Evolutionary conservation across 2,329 filamentous ascomycete species (phyloP).

Genomic region (Fusarium sp.): DNA sequence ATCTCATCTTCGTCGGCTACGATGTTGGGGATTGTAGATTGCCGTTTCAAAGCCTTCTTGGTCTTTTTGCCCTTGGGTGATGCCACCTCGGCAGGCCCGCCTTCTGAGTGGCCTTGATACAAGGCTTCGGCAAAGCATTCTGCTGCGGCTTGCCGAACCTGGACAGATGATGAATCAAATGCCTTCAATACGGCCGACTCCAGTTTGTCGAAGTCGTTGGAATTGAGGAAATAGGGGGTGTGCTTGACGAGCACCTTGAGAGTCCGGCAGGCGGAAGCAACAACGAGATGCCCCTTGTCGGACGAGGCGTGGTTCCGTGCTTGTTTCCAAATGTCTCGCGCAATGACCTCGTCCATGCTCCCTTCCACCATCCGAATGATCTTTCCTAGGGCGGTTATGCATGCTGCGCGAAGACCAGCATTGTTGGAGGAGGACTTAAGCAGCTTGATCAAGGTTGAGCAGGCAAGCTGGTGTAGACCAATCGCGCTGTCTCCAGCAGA

Average conservation of each 20-base stretch:
- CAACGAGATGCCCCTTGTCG: slow-evolving; percentile 87
- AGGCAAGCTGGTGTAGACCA: slow-evolving; percentile 81
- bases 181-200: slow-evolving; percentile 86
- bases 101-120: slow-evolving; percentile 76
- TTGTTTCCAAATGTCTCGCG: slow-evolving; percentile 95
- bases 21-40: slow-evolving; percentile 69
- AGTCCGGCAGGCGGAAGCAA: slow-evolving; percentile 83
- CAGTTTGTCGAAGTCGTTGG: slow-evolving; percentile 89
- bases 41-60: slow-evolving; percentile 69
- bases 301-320: slow-evolving; percentile 78
- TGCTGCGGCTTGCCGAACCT: slow-evolving; percentile 86
- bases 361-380: slow-evolving; percentile 79
- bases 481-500: slow-evolving; percentile 95
- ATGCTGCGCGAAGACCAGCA: slow-evolving; percentile 82
- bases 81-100: slow-evolving; percentile 62
- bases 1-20: slow-evolving; percentile 81
- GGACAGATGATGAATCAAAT: slow-evolving; percentile 80
- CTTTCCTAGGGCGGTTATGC: slow-evolving; percentile 81
- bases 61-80: slow-evolving; percentile 75
- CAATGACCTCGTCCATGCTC: slow-evolving; percentile 84
- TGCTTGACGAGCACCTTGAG: slow-evolving; percentile 77
- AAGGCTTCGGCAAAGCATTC: slow-evolving; percentile 87
- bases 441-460: slow-evolving; percentile 78
- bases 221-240: slow-evolving; percentile 88
- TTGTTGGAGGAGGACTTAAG: slow-evolving; percentile 84